Base-by-base conservation (phyloP, 306 rosid genomes). In the Chamaecrista fasciculata region DNA sequence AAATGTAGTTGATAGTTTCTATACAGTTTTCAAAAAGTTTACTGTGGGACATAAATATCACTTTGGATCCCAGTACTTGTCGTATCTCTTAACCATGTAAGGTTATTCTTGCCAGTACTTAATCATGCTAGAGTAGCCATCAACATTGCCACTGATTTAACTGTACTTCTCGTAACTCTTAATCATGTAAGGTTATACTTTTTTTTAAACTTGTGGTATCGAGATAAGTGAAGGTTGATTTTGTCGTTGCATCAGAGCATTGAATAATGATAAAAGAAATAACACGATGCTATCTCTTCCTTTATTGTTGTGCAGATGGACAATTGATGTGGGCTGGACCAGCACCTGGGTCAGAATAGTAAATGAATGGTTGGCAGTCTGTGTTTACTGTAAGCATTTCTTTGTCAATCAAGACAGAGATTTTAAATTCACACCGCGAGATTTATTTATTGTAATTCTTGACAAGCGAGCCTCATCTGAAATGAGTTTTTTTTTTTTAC, bases 291-390 rank as follows among this genome's bases (percentile, higher is more conserved):
- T n/a, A n/a, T n/a, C n/a, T n/a, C n/a, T n/a, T 11, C 61, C 50
- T 44, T 47, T 62, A 46, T 34, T 26, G 59, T 72, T 77, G 50
- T 62, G 74, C 84, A 91, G 99, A 78, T 94, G 96, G 97, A 94
- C 99, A 29, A 87, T 94, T 75, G 99, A 94, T 62, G 99, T 94
- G 37, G 99, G 99, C 10, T 94, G 99, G 99, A 89, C 99, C 64
- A 94, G 99, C 86, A 91, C 97, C 36, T 94, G 99, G 99, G 99
- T 94, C 83, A 86, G 92, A 82, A 89, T 91, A 47, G 91, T 94
- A 9, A 94, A 94, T 62, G 99, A 94, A 79, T 94, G 97, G 99
- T 81, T 94, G 26, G 99, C 97, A 6, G 99, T 94, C 78, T 94
- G 92, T 76, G 92, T 94, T 18, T 91, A 89, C 76, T 61, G 99